phyloP scores from a whole-genome alignment of 495 filamentous ascomycete genomes.

The Cercophora newfieldiana region DNA sequence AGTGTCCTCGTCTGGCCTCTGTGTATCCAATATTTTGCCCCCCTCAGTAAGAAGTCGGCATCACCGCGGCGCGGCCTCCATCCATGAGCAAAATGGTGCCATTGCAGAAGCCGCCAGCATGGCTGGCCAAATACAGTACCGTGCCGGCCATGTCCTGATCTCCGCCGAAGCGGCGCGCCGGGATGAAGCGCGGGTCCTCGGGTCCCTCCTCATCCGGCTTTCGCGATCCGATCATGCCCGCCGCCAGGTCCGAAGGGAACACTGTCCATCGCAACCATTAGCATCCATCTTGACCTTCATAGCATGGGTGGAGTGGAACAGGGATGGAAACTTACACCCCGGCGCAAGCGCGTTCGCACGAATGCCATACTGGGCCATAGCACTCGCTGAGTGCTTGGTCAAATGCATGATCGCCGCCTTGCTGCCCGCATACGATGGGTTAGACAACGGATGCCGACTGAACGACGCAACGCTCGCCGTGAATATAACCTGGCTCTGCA shows the following conservation, averaged over 20 bases:
- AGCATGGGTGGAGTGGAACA: constrained; percentile 34
- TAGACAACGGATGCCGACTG: constrained; percentile 38
- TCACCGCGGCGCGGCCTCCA: constrained; percentile 53
- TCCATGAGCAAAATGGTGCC: constrained; percentile 57
- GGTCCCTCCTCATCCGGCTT: constrained; percentile 42
- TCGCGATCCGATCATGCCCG: constrained; percentile 34
- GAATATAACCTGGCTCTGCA: constrained; percentile 58
- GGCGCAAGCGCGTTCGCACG: constrained; percentile 64
- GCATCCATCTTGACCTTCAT: constrained; percentile 23
- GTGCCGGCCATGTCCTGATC: constrained; percentile 60
- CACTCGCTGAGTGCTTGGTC: constrained; percentile 60
- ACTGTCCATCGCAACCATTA: constrained; percentile 35
- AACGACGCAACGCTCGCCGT: constrained; percentile 55
- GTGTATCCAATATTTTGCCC: not conserved
- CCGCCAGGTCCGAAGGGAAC: constrained; percentile 59
- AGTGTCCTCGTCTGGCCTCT: too few species aligned
- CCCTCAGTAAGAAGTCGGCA: constrained; percentile 43
- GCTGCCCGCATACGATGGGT: constrained; percentile 59
- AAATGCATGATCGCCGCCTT: constrained; percentile 64
- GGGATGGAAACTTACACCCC: constrained; percentile 44
- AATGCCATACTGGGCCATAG: constrained; percentile 56
- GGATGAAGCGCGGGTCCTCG: constrained; percentile 44
- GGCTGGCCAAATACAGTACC: constrained; percentile 57
- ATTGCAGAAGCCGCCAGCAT: constrained; percentile 59
- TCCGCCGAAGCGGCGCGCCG: constrained; percentile 51